Evolutionary conservation across 768 basidiomycete genomes (phyloP).

Genomic region (Obba rivulosa): DNA sequence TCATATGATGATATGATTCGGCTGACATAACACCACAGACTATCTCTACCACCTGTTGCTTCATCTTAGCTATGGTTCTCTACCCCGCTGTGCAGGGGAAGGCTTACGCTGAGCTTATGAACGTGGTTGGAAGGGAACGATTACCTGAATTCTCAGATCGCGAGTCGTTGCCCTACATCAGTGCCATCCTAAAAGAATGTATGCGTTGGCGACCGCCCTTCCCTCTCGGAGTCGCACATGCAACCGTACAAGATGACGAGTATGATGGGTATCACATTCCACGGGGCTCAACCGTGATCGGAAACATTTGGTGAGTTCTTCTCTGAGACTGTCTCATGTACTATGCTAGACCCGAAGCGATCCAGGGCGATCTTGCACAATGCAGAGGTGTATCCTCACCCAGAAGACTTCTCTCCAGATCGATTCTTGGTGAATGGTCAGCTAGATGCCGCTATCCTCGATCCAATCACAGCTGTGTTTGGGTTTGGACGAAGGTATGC

Average conservation of each 20-base stretch:
- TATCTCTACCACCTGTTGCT: constrained; percentile 49
- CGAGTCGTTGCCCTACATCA: constrained; percentile 17
- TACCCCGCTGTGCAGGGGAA: constrained; percentile 44
- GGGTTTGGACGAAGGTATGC: too few relatives aligned
- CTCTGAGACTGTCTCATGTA: neutral
- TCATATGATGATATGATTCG: too few relatives aligned
- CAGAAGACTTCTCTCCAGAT: constrained; percentile 7
- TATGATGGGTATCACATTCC: constrained; percentile 29
- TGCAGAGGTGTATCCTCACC: constrained; percentile 1
- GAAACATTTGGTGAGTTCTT: constrained; percentile 4
- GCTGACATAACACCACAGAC: too few relatives aligned
- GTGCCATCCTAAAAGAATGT: constrained; percentile 20
- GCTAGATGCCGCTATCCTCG: too few relatives aligned
- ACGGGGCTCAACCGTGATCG: constrained; percentile 14
- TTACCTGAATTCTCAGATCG: constrained; percentile 18
- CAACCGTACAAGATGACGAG: constrained; percentile 22
- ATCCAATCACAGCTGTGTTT: too few relatives aligned
- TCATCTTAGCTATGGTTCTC: constrained; percentile 62
- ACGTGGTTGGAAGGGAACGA: constrained; percentile 32
- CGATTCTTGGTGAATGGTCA: constrained; percentile 31
- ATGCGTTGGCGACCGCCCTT: constrained; percentile 56
- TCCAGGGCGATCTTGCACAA: constrained; percentile 6
- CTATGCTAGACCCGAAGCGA: neutral
- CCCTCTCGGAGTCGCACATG: constrained; percentile 34
- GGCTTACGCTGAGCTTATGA: constrained; percentile 38